phyloP scores from a whole-genome alignment of 1,139 yeast genomes.

The Yamadazyma buinensis region DNA sequence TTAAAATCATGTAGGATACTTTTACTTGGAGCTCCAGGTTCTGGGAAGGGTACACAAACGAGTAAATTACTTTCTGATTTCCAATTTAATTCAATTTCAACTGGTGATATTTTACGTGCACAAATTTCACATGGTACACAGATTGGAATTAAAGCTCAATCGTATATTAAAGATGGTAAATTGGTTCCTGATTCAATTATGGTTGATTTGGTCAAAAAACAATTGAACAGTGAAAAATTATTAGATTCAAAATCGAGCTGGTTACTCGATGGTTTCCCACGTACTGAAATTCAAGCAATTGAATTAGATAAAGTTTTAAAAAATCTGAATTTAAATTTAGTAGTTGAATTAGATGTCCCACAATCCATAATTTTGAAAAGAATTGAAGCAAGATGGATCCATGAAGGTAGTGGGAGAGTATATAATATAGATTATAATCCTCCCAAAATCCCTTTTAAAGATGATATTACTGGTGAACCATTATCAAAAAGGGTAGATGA shows the following conservation, averaged over 20 bases:
- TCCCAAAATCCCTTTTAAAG: slow-evolving; percentile 75
- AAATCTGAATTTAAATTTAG: slow-evolving; percentile 52
- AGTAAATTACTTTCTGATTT: slow-evolving; percentile 54
- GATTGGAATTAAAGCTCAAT: slow-evolving; percentile 57
- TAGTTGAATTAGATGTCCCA: slow-evolving; percentile 82
- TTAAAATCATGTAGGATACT: slow-evolving; percentile 63
- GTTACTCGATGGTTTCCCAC: slow-evolving; percentile 90
- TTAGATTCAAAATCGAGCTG: slow-evolving; percentile 49
- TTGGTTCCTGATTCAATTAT: slow-evolving; percentile 72
- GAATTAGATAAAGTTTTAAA: slow-evolving; percentile 45
- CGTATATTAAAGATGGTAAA: slow-evolving; percentile 57
- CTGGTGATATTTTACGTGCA: slow-evolving; percentile 77
- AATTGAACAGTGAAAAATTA: slow-evolving; percentile 45
- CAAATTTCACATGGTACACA: slow-evolving; percentile 56
- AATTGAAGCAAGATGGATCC: slow-evolving; percentile 84
- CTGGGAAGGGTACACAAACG: slow-evolving; percentile 92
- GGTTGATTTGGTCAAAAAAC: slow-evolving; percentile 53
- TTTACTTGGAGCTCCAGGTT: slow-evolving; percentile 88
- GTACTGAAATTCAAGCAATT: slow-evolving; percentile 72
- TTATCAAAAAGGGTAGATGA: slow-evolving; percentile 79
- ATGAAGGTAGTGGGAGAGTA: slow-evolving; percentile 77
- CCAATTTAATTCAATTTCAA: slow-evolving; percentile 58
- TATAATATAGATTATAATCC: slow-evolving; percentile 87
- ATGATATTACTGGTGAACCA: slow-evolving; percentile 88
- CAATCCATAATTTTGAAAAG: slow-evolving; percentile 73